phyloP scores from a whole-genome alignment of 129 eudicot genomes.

The Solidago caesia region DNA sequence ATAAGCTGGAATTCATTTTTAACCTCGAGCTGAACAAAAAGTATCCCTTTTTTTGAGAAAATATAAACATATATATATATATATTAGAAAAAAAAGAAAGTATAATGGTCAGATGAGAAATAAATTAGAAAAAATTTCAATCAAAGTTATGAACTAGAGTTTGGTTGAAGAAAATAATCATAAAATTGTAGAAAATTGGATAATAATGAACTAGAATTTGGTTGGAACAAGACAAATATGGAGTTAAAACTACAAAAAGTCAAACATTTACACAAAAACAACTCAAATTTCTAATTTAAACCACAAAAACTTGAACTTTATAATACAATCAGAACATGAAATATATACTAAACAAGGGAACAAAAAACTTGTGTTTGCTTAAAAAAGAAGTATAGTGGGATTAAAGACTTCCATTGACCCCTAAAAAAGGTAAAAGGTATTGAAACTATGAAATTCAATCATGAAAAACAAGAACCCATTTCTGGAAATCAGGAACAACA shows the following conservation, averaged over 20 bases:
- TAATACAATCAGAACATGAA: conserved; percentile 5
- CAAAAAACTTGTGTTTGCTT: conserved; percentile 15
- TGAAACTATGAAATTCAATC: conserved; percentile 11
- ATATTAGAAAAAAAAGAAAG: too few species aligned
- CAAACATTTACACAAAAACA: conserved; percentile 8
- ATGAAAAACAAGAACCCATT: conserved; percentile 15
- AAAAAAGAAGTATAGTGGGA: conserved; percentile 3
- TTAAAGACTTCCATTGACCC: conserved; percentile 6
- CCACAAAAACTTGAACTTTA: conserved; percentile 1
- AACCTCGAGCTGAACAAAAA: too few species aligned
- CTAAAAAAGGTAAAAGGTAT: conserved; percentile 17
- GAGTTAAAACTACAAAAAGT: conserved; percentile 23
- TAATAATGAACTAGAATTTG: conserved; percentile 23
- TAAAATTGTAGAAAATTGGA: neutral
- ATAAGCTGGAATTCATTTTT: neutral
- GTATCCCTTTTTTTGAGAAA: too few species aligned
- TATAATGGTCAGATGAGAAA: too few species aligned
- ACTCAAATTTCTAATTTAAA: neutral
- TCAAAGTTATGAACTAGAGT: neutral
- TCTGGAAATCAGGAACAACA: conserved; percentile 6
- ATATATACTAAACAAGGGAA: neutral
- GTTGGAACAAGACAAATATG: conserved; percentile 26
- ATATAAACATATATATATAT: too few species aligned
- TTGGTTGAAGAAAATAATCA: neutral
- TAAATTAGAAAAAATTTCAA: neutral